Base-by-base conservation (phyloP, 2,329 filamentous ascomycete genomes). In the Colletotrichum destructivum region DNA sequence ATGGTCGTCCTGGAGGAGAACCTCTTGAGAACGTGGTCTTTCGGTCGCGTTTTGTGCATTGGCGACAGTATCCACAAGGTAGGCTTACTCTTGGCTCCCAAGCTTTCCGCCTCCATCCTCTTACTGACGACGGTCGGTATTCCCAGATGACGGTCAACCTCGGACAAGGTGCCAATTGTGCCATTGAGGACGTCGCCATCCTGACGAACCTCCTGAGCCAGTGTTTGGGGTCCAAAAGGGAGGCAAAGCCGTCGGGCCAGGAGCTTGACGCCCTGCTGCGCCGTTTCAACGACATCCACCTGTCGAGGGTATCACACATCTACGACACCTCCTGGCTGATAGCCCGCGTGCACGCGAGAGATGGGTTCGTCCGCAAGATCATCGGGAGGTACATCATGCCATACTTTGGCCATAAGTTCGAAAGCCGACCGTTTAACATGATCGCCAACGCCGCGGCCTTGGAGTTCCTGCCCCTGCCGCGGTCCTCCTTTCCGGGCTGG, bases 381-480 rank as follows among this genome's bases (percentile, higher is more conserved):
- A 42, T 57, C 35, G 54, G 54, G 8, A 57, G 54, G 35, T 57
- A 57, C 31, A 23, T 57, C 21, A 57, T 57, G 54, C 54, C 54
- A 13, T 57, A 57, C 54, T 57, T 57, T 21, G 54, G 54, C 15
- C 40, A 21, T 35, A 31, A 4, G 31, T 57, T 57, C 35, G 54
- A 57, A 15, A 57, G 54, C 18, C 54, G 54, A 3, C 54, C 54
- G 7, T 57, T 57, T 35, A 57, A 18, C 54, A 57, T 57, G 54
- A 57, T 57, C 15, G 54, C 54, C n/a, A 40, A 57, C 18, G 54
- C 54, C 31, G 54, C 54, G 6, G 54, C 31, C 7, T 42, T 57
- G 54, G 54, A 57, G 15, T 57, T 57, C 13, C 31, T 52, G 23
- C 49, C 49, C 49, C 7, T 52, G 23, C 49, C 49, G n/a, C 49